A percentile compares a stretch with the other conserved stretches of the same genome.
These are phyloP conservation scores for Tephrocybe sp. DNA, from an alignment of 768 basidiomycete genomes.

Conservation along the genomic window DNA sequence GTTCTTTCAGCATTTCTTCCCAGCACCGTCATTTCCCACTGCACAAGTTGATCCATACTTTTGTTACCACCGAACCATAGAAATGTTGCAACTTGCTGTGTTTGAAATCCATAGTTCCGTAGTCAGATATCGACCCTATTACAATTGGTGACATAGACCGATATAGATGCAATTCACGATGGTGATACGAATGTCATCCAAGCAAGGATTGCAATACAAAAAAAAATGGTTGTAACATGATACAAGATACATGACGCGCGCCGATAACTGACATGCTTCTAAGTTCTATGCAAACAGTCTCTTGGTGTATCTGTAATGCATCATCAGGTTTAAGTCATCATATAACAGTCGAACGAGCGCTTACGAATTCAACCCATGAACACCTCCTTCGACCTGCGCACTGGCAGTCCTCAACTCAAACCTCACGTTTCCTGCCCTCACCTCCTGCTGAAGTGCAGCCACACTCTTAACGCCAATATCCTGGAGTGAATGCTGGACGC, in stretches of 20 bases:
- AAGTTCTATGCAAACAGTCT: slow-evolving; percentile 33
- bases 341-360: slow-evolving; percentile 29
- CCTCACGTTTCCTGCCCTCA: slow-evolving; percentile 63
- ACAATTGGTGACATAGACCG: too few species aligned
- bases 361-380: slow-evolving; percentile 93
- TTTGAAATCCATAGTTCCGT: too few species aligned
- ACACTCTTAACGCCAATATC: slow-evolving; percentile 83
- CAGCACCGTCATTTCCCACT: too few species aligned
- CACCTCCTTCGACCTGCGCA: slow-evolving; percentile 94
- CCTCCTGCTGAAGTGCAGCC: slow-evolving; percentile 61
- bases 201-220: too few species aligned
- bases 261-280: not conserved
- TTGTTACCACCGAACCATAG: too few species aligned
- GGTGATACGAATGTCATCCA: too few species aligned
- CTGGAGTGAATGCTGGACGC: slow-evolving; percentile 92
- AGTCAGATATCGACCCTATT: too few species aligned
- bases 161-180: slow-evolving; percentile 2
- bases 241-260: not conserved
- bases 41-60: too few species aligned
- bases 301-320: slow-evolving; percentile 34
- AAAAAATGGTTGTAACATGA: not conserved
- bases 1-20: too few species aligned
- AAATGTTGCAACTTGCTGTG: too few species aligned
- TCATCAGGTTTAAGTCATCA: slow-evolving; percentile 5
- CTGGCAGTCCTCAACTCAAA: slow-evolving; percentile 94